A percentile compares a stretch with the other conserved stretches of the same genome.
phyloP scores from a whole-genome alignment of 1,284 basidiomycete species.

The Ceratobasidium sp. region DNA sequence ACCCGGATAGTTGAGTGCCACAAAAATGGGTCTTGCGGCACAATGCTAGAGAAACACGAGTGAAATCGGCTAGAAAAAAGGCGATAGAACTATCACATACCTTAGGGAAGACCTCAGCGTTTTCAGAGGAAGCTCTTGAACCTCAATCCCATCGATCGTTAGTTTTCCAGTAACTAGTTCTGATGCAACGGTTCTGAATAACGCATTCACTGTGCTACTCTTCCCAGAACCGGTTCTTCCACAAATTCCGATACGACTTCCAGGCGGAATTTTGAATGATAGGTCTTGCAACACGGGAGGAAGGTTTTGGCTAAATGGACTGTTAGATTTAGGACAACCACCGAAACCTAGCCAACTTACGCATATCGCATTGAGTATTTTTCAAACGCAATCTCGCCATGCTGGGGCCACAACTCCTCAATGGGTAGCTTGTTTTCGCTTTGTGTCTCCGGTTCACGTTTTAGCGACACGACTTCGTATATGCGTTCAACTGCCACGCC shows the following conservation, averaged over 20 bases:
- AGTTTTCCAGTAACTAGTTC: not conserved
- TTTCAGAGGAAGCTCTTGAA: not conserved
- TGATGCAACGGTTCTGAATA: slow-evolving; percentile 12
- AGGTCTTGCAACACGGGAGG: not conserved
- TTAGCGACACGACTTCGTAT: not conserved
- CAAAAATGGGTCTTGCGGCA: slow-evolving; percentile 20
- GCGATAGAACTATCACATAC: not conserved
- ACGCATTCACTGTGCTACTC: slow-evolving; percentile 17
- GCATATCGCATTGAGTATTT: slow-evolving; percentile 5
- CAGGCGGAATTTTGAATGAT: not conserved
- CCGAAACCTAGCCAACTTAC: not conserved
- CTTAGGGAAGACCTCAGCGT: slow-evolving; percentile 1
- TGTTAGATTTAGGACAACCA: not conserved
- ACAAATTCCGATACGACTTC: not conserved
- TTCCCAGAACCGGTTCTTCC: slow-evolving; percentile 17
- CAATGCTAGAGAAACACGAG: not conserved
- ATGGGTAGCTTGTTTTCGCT: not conserved
- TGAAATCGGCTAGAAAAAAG: not conserved
- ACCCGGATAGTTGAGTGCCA: slow-evolving; percentile 20
- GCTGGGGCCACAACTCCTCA: not conserved
- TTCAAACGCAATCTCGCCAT: slow-evolving; percentile 1
- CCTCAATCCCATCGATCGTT: not conserved
- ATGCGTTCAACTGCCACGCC: slow-evolving; percentile 11
- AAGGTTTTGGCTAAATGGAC: not conserved
- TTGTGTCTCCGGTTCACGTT: not conserved